phyloP scores from a whole-genome alignment of 2,329 filamentous ascomycete species.

The Coniochaeta sp. region DNA sequence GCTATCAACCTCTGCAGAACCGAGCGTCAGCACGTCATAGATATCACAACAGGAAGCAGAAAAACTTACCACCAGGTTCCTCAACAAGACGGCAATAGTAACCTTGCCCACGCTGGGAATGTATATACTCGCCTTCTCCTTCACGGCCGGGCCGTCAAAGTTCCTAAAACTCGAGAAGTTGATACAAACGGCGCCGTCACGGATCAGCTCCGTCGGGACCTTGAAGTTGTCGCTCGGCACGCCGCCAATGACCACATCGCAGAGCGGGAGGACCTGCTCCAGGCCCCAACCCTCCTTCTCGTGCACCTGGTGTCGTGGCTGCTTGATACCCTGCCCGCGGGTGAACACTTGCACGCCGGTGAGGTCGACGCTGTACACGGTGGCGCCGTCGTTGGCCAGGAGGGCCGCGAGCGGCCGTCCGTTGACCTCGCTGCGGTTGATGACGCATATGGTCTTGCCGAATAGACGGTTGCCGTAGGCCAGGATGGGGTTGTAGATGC shows the following conservation, averaged over 20 bases:
- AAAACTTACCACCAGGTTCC: constrained; percentile 77
- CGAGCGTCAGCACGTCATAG: neutral
- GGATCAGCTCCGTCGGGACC: constrained; percentile 73
- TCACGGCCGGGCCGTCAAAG: constrained; percentile 76
- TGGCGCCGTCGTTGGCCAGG: constrained; percentile 91
- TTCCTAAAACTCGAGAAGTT: constrained; percentile 97
- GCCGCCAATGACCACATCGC: constrained; percentile 90
- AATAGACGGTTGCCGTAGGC: constrained; percentile 89
- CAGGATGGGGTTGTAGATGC: constrained; percentile 93
- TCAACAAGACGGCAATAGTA: constrained; percentile 83
- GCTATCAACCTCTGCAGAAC: constrained; percentile 16
- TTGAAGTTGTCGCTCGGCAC: constrained; percentile 87
- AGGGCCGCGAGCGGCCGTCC: constrained; percentile 87
- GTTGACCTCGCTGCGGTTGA: constrained; percentile 94
- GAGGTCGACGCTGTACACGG: constrained; percentile 90
- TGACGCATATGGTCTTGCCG: constrained; percentile 90
- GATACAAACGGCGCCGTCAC: constrained; percentile 93
- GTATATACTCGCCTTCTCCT: constrained; percentile 94
- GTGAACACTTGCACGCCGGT: constrained; percentile 90
- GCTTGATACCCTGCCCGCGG: constrained; percentile 78
- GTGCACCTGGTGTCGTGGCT: constrained; percentile 76
- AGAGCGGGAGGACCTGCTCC: constrained; percentile 75
- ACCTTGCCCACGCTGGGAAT: constrained; percentile 97
- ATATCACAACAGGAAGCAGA: neutral
- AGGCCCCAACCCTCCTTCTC: constrained; percentile 72